Evolutionary conservation across 345 rosid genomes (phyloP), one percentile per base, ranked within the genome.

Genomic region (Cardamine occulta): DNA sequence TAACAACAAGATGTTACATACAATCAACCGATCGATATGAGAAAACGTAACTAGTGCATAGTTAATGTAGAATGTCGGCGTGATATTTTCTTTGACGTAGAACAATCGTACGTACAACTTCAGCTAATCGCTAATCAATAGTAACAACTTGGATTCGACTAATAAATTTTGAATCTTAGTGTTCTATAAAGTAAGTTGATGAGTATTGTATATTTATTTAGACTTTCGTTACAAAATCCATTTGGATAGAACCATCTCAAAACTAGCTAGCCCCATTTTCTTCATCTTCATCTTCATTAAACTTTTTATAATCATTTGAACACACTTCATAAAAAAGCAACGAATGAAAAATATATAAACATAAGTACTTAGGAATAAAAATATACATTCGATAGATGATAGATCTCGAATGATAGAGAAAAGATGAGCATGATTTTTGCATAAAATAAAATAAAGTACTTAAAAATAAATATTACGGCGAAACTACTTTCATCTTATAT

Each of bases 1-100:
- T 34, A 34, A 24, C 28, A 24, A 35, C 39, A 71, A 60, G 28
- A 60, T 34, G 66, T 53, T 6, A 53, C 61, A 32, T 66, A 51
- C 47, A 57, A 42, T 56, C 48, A 5, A 35, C 48, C 47, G 12
- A 52, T 21, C 59, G 7, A 52, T 34, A 23, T 35, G 26, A 37
- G 54, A 69, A 35, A 52, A 35, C 10, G 6, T 28, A 18, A 40
- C 7, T 57, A 48, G 14, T 58, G 39, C 56, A 47, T 23, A 12
- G 1, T 23, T 24, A n/a, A 47, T 34, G 15, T 45, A 28, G 11
- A 37, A 51, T 37, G 47, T 74, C 23, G 26, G 63, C 55, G 13
- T 56, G 23, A 6, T 28, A 4, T 15, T 17, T 61, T n/a, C 15
- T 51, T 39, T 2, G 8, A 26, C 18, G 53, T 26, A 24, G 13